Evolutionary conservation across 331 rosid species (phyloP).

Genomic region (Quercus lobata): DNA sequence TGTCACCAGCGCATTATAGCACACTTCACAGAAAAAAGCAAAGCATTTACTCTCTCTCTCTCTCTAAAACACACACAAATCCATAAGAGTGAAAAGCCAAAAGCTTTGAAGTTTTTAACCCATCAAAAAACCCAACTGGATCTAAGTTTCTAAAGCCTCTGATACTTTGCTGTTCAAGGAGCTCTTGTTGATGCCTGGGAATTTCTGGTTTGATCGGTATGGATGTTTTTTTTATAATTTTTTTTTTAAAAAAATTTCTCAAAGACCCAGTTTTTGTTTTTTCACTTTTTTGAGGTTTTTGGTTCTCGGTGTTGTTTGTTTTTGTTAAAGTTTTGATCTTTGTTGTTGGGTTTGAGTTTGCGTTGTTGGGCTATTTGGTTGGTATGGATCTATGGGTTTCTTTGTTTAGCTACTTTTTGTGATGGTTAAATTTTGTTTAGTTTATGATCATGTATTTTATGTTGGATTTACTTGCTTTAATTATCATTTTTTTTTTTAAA

Average conservation of each 20-base stretch:
- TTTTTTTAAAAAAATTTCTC: too few relatives aligned
- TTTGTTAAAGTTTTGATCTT: conserved; percentile 15
- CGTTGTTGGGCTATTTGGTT: conserved; percentile 4
- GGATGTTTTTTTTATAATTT: neutral
- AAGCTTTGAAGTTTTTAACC: neutral
- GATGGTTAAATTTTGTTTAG: neutral
- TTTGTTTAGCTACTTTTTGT: conserved; percentile 2
- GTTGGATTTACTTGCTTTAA: conserved; percentile 7
- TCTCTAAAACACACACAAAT: conserved; percentile 21
- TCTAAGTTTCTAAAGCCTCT: conserved; percentile 39
- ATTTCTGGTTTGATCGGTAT: conserved; percentile 33
- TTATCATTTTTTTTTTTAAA: conserved; percentile 9
- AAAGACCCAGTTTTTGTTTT: neutral
- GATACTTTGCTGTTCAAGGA: conserved; percentile 7
- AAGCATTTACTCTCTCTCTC: conserved; percentile 5
- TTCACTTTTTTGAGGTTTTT: conserved; percentile 3
- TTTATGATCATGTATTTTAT: conserved; percentile 9
- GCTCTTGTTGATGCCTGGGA: conserved; percentile 19
- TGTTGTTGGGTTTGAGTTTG: conserved; percentile 15
- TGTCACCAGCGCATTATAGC: conserved; percentile 65
- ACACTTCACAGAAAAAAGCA: conserved; percentile 48
- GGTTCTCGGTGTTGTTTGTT: neutral
- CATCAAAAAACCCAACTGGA: conserved; percentile 23
- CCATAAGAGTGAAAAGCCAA: conserved; percentile 13
- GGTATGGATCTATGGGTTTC: conserved; percentile 22